Base-by-base conservation (phyloP, 805 yeast genomes). In the Kodamaea sagamina region DNA sequence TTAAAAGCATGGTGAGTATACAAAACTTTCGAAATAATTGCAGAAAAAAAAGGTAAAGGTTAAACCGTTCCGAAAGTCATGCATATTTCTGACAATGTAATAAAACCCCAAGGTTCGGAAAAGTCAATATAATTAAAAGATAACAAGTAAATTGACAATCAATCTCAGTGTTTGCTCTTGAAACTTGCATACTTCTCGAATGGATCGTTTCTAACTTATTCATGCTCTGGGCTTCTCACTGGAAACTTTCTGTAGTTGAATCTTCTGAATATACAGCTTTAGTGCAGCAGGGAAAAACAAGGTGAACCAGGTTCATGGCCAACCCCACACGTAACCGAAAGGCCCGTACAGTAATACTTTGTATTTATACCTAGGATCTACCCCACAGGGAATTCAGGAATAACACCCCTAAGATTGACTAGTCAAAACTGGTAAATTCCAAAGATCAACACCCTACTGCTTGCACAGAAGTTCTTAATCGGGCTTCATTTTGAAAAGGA, bases 241-340 rank as follows among this genome's bases (percentile, higher is more conserved):
- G 19, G 36, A 4, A 8, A 11, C 26, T 56, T 57, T 32, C 69
- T 52, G 32, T 39, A 42, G 50, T 58, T 63, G 25, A 72, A 45
- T 44, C 74, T 52, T 57, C 70, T 71, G 31, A 50, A 51, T 66
- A 64, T 64, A 68, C 62, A 2, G 54, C 58, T 50, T 72, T 76
- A 9, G 66, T 61, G 2, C 65, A 10, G 55, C 32, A 4, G 68
- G 54, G 50, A 57, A 67, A 32, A 61, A 51, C 9, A 62, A 10
- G 4, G 65, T 49, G 41, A 58, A n/a, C n/a, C n/a, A 63, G 0
- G 61, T 71, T 41, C 65, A 46, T 0, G 71, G 63, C 36, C 67
- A 51, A 1, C 70, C 72, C 71, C 71, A 65, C 50, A 67, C 73
- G 44, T 61, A 66, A 1, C 67, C 67, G 34, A 67, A 67, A 7